Evolutionary conservation across 108 stramenopile genomes (phyloP), one percentile per base, ranked within the genome.

Genomic region (Skeletonema costatum): DNA sequence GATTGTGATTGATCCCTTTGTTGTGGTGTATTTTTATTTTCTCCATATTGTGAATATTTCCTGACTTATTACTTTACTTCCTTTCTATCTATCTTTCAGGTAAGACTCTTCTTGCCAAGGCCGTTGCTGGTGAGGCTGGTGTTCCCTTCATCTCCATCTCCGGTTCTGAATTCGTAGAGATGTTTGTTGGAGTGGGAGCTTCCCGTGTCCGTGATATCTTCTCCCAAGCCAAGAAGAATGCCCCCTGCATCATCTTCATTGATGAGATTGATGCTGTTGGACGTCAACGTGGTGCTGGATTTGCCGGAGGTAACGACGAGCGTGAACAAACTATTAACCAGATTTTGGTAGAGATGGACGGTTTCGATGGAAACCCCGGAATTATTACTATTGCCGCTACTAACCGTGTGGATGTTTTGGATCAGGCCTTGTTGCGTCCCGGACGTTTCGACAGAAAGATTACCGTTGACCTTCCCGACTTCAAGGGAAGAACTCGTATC

Each of bases 191-290:
- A 21, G 99, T 99, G 69, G 99, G 99, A 67, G 92, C 94, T 19
- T 89, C 98, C 14, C 99, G 99, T 98, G 99, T 99, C 41, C 94
- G 99, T 39, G 99, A 99, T 87, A 86, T 99, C 29, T 99, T 99
- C 78, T 95, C 99, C 74, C 99, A 99, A 98, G 99, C 99, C 13
- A 91, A 98, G n/a, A 98, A 99, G 84, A 97, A 97, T 5, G 96
- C 98, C 9, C 99, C 99, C 10, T 92, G 90, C 68, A 99, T 99
- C 79, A 99, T 99, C 66, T 99, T 99, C 76, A 98, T 99, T 98
- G 99, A 99, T 79, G 99, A 99, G 80, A 98, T 99, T 74, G 99
- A 99, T 78, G 96, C 96, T 76, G 98, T 99, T 71, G 99, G 99
- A 19, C 80, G 85, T 30, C 75, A 87, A 32, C 86, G 99, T 30